Evolutionary conservation across 768 basidiomycete species (phyloP).

Genomic region (Kwoniella shandongensis): DNA sequence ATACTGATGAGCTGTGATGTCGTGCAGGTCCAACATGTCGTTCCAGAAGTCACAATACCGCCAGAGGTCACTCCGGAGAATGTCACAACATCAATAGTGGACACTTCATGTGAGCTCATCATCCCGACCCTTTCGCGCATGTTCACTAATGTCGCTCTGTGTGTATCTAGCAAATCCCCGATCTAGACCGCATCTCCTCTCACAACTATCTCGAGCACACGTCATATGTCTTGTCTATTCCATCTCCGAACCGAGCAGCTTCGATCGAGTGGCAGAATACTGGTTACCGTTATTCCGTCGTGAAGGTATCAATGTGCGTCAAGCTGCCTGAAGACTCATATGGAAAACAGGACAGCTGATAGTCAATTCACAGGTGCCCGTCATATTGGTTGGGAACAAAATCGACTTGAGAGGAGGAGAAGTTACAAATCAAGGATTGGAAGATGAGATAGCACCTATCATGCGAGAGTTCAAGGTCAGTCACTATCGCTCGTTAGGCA

Average conservation of each 20-base stretch:
- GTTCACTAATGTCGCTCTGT: conserved; percentile 1
- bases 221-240: conserved; percentile 97
- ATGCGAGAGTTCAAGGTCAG: conserved; percentile 97
- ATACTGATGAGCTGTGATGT: no score
- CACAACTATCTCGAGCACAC: conserved; percentile 94
- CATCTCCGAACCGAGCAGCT: conserved; percentile 93
- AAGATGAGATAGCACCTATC: conserved; percentile 91
- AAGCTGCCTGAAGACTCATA: neutral
- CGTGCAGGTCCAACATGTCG: conserved; percentile 81
- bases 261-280: conserved; percentile 95
- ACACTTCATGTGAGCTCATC: conserved; percentile 73
- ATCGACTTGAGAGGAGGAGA: conserved; percentile 91
- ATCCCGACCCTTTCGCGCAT: neutral
- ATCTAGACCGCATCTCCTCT: conserved; percentile 83
- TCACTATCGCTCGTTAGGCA: neutral
- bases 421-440: conserved; percentile 89
- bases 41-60: conserved; percentile 96
- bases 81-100: conserved; percentile 95
- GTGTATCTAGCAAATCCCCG: conserved; percentile 68
- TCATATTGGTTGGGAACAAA: conserved; percentile 97
- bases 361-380: conserved; percentile 74
- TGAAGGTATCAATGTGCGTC: conserved; percentile 85
- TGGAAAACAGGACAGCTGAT: neutral
- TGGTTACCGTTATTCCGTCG: conserved; percentile 95
- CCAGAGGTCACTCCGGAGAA: conserved; percentile 97